Evolutionary conservation across 2,329 filamentous ascomycete species (phyloP), one percentile per base, ranked within the genome.

Genomic region (Pseudocercospora eumusae): DNA sequence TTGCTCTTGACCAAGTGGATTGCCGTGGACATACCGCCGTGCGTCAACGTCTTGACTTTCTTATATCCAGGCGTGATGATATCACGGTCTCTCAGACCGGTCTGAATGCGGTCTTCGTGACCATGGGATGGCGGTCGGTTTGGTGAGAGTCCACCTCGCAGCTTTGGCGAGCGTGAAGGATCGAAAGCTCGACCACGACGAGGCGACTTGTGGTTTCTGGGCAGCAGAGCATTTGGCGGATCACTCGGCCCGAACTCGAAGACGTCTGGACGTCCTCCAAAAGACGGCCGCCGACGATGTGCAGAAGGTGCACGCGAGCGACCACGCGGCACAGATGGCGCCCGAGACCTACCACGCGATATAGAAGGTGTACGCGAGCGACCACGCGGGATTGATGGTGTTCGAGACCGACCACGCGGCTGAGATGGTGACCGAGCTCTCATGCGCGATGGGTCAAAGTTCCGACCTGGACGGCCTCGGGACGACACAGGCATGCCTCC

Each of bases 1-100:
- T 47, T 36, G 44, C 47, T 49, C 15, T 57, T 57, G 5, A 66
- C 40, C 9, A 66, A 13, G 15, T 50, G 60, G 23, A 66, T 58
- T 1, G 59, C 45, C 5, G 44, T 59, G 5, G 61, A 63, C 59
- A 62, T 62, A 18, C 63, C 63, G 1, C 63, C 63, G 5, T 36
- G 27, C 15, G 47, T 56, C 10, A 64, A 36, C 0, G 50, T 5
- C 47, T 64, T 62, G 57, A 63, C 15, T 20, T 58, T 57, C 4
- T 57, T 56, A 25, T 63, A 63, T 1, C 47, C 47, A 28, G 21
- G 21, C 2, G 25, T 52, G 25, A 52, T 28, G 15, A 52, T 18
- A 9, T 52, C 47, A 13, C 47, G 11, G 4, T 52, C 47, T n/a
- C 23, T 31, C 11, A 52, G 13, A 1, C 18, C 47, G 2, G 47